phyloP scores from a whole-genome alignment of 495 filamentous ascomycete genomes.

The Penicillium waksmanii region DNA sequence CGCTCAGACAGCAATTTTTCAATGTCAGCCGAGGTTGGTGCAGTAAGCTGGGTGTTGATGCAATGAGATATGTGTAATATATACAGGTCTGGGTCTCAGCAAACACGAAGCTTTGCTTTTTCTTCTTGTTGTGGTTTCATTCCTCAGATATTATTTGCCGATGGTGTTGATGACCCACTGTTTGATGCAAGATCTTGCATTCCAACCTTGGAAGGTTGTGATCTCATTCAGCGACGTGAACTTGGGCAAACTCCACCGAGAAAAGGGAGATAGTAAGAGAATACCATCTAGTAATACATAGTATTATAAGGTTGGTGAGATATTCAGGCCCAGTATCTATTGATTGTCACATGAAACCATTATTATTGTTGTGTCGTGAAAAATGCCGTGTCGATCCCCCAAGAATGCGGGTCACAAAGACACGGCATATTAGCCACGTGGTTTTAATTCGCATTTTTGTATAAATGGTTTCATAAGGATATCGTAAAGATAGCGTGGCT shows the following conservation, averaged over 20 bases:
- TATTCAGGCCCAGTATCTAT: too few relatives aligned
- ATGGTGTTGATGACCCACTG: neutral
- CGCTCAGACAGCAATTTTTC: neutral
- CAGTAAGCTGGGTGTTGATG: neutral
- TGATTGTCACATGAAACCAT: neutral
- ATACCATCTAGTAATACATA: too few relatives aligned
- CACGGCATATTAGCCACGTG: neutral
- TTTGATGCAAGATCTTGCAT: neutral
- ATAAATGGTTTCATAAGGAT: neutral
- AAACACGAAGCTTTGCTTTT: neutral
- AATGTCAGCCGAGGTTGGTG: slow-evolving; percentile 3
- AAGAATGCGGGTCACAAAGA: slow-evolving; percentile 1
- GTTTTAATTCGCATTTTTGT: too few relatives aligned
- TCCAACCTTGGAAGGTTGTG: neutral
- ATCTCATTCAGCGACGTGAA: neutral
- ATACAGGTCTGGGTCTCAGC: neutral
- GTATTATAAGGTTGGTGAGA: too few relatives aligned
- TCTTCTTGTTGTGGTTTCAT: neutral
- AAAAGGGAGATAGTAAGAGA: too few relatives aligned
- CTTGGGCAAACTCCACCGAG: neutral
- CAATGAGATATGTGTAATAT: neutral
- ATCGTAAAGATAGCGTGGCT: neutral
- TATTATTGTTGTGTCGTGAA: neutral
- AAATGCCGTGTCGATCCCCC: slow-evolving; percentile 1
- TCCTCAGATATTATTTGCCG: neutral